phyloP scores from a whole-genome alignment of 2,329 filamentous ascomycete genomes.

The Cercospora sojina region DNA sequence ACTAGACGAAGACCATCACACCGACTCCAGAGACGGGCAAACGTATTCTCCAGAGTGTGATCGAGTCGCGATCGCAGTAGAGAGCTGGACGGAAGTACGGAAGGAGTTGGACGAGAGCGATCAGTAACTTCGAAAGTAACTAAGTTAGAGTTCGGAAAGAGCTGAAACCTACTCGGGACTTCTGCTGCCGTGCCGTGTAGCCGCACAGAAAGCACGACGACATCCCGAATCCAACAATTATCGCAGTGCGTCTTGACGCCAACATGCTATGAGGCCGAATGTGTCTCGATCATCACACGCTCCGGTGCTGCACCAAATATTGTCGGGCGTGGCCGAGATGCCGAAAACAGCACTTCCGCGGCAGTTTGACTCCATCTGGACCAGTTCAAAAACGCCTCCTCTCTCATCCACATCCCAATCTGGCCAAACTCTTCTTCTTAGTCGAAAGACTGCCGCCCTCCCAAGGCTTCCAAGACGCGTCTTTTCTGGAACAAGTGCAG shows the following conservation, averaged over 20 bases:
- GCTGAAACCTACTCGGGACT: background rate
- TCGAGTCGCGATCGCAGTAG: background rate
- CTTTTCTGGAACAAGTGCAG: constrained; percentile 12
- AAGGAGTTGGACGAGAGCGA: background rate
- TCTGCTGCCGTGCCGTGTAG: background rate
- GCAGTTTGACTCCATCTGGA: constrained; percentile 1
- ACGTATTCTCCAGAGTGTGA: too few relatives aligned
- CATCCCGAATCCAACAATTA: background rate
- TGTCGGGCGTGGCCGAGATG: constrained; percentile 3
- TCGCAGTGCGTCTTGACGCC: background rate
- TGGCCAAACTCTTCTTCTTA: constrained; percentile 1
- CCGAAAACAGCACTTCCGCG: background rate
- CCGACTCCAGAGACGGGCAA: too few relatives aligned
- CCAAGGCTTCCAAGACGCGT: constrained; percentile 12
- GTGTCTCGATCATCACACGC: background rate
- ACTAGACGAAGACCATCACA: too few relatives aligned
- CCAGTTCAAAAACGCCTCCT: constrained; percentile 7
- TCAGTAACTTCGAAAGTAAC: too few relatives aligned
- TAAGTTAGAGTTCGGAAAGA: background rate
- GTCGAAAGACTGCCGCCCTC: background rate
- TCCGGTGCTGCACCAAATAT: constrained; percentile 1
- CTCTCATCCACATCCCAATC: constrained; percentile 2
- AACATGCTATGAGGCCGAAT: background rate
- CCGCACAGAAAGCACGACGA: background rate
- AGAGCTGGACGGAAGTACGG: background rate